Evolutionary conservation across 768 basidiomycete species (phyloP).

Genomic region (Psilocybe azurescens): DNA sequence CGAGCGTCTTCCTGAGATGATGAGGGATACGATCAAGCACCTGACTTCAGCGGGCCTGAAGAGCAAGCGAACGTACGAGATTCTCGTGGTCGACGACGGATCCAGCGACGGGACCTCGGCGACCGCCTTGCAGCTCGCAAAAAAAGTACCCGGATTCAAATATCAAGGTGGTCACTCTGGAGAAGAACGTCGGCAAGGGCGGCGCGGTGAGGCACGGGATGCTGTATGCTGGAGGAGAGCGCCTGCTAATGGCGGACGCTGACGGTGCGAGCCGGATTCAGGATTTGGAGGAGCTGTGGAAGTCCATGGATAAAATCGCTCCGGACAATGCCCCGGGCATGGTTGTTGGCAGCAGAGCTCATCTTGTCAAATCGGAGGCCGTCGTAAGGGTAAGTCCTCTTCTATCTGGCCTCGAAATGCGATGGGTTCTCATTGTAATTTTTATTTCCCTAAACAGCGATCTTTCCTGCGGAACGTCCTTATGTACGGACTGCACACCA

Average conservation of each 20-base stretch:
- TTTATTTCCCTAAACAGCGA: constrained; percentile 54
- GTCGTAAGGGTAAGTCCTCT: constrained; percentile 79
- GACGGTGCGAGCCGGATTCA: constrained; percentile 91
- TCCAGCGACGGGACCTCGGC: constrained; percentile 77
- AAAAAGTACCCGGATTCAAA: constrained; percentile 57
- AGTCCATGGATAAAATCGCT: constrained; percentile 67
- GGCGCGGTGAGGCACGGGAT: constrained; percentile 94
- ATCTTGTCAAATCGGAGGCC: constrained; percentile 89
- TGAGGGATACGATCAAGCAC: constrained; percentile 73
- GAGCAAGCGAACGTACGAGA: constrained; percentile 67
- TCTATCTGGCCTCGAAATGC: background rate
- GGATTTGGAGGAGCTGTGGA: constrained; percentile 83
- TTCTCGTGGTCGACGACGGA: constrained; percentile 92
- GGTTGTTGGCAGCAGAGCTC: constrained; percentile 89
- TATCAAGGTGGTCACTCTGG: constrained; percentile 80
- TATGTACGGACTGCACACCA: constrained; percentile 93
- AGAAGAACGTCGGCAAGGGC: constrained; percentile 88
- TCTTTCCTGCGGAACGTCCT: constrained; percentile 88
- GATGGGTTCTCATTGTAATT: background rate
- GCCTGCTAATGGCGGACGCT: constrained; percentile 92
- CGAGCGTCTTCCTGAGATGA: constrained; percentile 83
- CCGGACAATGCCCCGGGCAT: constrained; percentile 58
- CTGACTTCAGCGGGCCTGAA: constrained; percentile 45
- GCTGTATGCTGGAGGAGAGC: constrained; percentile 75
- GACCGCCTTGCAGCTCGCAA: constrained; percentile 68